These are phyloP conservation scores for Achaetomium macrosporum DNA, from an alignment of 2,329 filamentous ascomycete genomes.

Conservation along the genomic window DNA sequence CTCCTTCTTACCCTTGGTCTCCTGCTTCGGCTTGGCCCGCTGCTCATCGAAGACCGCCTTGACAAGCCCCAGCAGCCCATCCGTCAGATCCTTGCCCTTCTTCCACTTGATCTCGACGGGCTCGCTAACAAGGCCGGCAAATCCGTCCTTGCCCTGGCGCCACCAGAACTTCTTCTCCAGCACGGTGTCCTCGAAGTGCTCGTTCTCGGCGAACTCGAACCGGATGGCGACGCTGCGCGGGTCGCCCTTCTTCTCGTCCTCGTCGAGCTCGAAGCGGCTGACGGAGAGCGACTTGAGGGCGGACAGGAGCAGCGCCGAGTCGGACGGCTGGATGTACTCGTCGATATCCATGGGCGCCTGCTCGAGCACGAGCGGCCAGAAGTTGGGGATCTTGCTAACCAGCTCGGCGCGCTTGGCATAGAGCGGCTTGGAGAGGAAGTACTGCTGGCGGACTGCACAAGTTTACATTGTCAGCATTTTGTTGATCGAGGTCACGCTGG, in stretches of 20 bases:
- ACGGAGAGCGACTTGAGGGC: conserved; percentile 65
- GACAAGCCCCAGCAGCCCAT: conserved; percentile 70
- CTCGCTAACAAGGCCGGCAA: conserved; percentile 76
- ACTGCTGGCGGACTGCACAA: conserved; percentile 62
- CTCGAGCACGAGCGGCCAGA: conserved; percentile 94
- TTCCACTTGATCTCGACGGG: conserved; percentile 88
- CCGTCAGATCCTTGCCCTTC: conserved; percentile 75
- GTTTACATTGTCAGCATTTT: conserved; percentile 12
- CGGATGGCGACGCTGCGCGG: conserved; percentile 73
- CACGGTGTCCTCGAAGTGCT: conserved; percentile 70
- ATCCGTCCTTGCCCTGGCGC: conserved; percentile 62
- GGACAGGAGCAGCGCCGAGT: conserved; percentile 66
- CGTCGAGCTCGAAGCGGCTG: conserved; percentile 70
- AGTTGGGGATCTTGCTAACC: conserved; percentile 70
- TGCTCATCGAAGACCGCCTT: conserved; percentile 62
- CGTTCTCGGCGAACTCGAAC: conserved; percentile 76
- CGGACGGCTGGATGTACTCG: conserved; percentile 76
- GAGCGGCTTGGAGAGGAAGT: conserved; percentile 60
- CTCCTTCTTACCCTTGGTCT: conserved; percentile 32
- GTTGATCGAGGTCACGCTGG: neutral
- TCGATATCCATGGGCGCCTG: conserved; percentile 81
- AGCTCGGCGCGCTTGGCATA: conserved; percentile 71
- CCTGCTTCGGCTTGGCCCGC: conserved; percentile 35
- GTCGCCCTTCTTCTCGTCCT: conserved; percentile 56
- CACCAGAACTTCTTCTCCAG: conserved; percentile 92